Percentiles rank a stretch among this genome's conserved stretches.
Evolutionary conservation across 1,284 basidiomycete genomes (phyloP).

Genomic region (Trichosporon faecale): DNA sequence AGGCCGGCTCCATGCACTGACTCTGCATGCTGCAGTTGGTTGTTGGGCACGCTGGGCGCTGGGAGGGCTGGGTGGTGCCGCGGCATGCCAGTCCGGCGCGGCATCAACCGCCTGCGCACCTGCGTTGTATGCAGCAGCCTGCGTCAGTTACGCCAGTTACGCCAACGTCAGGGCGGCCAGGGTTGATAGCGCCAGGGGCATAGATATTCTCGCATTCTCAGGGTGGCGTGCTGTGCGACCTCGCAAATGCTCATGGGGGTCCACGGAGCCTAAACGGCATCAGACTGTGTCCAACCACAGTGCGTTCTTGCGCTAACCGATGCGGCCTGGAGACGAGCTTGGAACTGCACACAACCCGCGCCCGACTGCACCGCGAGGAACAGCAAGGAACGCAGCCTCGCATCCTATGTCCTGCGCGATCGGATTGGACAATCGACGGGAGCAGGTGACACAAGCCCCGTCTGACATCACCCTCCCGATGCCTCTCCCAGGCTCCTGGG

Average conservation of each 20-base stretch:
- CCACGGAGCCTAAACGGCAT: neutral
- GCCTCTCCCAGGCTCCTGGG: neutral
- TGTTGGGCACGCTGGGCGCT: neutral
- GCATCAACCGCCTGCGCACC: neutral
- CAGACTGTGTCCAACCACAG: neutral
- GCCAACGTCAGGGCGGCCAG: neutral
- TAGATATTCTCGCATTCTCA: slow-evolving; percentile 1
- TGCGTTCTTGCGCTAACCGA: neutral
- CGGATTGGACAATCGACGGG: neutral
- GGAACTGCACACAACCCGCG: neutral
- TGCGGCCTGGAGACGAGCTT: neutral
- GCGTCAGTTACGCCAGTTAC: slow-evolving; percentile 2
- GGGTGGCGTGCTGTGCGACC: neutral
- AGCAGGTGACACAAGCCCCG: neutral
- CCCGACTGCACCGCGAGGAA: neutral
- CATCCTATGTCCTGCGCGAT: neutral
- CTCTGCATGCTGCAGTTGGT: neutral
- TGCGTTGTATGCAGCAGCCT: neutral
- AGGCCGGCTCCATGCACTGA: neutral
- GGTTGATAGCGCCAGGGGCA: neutral
- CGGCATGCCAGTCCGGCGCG: neutral
- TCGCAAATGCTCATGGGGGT: neutral
- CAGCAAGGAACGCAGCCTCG: neutral
- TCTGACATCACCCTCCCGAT: neutral
- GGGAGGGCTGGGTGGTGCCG: neutral